Percentiles rank a stretch among this genome's conserved stretches.
These are phyloP conservation scores for Picochlorum sp. DNA, from an alignment of 139 green algal genomes.

Conservation along the genomic window DNA sequence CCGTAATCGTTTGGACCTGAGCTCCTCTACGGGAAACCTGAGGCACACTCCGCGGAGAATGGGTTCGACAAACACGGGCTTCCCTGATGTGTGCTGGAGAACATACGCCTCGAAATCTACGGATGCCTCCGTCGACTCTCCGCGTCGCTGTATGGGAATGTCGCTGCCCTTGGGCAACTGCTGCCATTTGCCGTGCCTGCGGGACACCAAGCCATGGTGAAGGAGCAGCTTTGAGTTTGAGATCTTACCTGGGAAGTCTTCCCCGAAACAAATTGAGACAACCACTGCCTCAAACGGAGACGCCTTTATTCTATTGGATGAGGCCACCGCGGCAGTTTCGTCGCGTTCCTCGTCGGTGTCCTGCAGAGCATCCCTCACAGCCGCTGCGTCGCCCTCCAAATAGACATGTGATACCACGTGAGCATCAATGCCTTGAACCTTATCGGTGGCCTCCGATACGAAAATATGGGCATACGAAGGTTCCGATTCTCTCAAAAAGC, in stretches of 20 bases:
- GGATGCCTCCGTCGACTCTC: not conserved
- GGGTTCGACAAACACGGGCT: slow-evolving; percentile 29
- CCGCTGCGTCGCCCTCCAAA: not conserved
- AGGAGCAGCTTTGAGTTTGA: not conserved
- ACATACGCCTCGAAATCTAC: slow-evolving; percentile 15
- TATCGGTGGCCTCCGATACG: slow-evolving; percentile 11
- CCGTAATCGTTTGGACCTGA: not conserved
- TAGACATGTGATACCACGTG: slow-evolving; percentile 16
- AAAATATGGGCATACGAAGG: slow-evolving; percentile 6
- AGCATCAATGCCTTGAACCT: slow-evolving; percentile 22
- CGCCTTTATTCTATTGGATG: not conserved
- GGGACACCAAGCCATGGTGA: slow-evolving; percentile 16
- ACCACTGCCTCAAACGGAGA: slow-evolving; percentile 25
- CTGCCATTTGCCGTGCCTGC: slow-evolving; percentile 19
- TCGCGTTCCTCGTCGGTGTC: not conserved
- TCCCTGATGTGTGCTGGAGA: slow-evolving; percentile 11
- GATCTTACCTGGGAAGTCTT: slow-evolving; percentile 7
- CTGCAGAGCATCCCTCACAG: not conserved
- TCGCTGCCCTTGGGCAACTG: slow-evolving; percentile 11
- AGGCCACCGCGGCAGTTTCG: not conserved
- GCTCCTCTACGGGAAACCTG: slow-evolving; percentile 18
- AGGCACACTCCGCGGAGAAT: slow-evolving; percentile 12
- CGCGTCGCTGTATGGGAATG: too few species aligned
- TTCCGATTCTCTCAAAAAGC: not conserved
- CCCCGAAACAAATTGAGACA: slow-evolving; percentile 11